Evolutionary conservation across 2,329 filamentous ascomycete species (phyloP), one percentile per base, ranked within the genome.

Genomic region (Colletotrichum caudatum): DNA sequence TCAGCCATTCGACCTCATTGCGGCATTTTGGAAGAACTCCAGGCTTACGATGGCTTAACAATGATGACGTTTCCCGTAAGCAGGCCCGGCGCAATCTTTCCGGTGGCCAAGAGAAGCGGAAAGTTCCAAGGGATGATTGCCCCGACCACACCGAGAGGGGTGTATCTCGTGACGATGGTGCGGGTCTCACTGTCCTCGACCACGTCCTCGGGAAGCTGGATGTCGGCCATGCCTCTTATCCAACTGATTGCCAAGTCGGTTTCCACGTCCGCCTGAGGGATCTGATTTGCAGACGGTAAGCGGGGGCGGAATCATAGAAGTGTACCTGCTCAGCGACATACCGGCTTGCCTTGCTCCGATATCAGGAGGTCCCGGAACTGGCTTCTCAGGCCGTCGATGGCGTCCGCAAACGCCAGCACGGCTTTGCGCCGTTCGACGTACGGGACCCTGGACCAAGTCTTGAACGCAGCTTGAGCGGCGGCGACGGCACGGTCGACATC

Each of bases 41-140:
- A 29, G 20, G 6, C 66, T 58, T n/a, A 65, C 66, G 86, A 89
- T 3, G 87, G 87, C 78, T 90, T 90, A 72, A 89, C 78, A 62
- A 90, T 88, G 53, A 90, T 79, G 18, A 80, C 78, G 73, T 89
- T 89, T 12, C 88, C 88, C 0, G 89, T 88, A 46, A 90, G 73
- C 0, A 92, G 76, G 2, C 87, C 87, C 0, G 88, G 86, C 1
- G 83, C 85, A 35, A 91, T 81, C 78, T 92, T 92, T 64, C 83
- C 82, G 11, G 84, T 77, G 7, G 82, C 83, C 2, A 89, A 78
- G 29, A 85, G 76, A n/a, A 91, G 77, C 6, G 89, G 88, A 71
- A 86, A 87, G 75, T 89, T 89, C 86, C 87, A 89, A 0, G 87
- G 86, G 1, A 87, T 80, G 44, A 89, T 88, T 0, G 76, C 77